phyloP scores from a whole-genome alignment of 2,329 filamentous ascomycete genomes.

The Aspergillus ochraceoroseus region DNA sequence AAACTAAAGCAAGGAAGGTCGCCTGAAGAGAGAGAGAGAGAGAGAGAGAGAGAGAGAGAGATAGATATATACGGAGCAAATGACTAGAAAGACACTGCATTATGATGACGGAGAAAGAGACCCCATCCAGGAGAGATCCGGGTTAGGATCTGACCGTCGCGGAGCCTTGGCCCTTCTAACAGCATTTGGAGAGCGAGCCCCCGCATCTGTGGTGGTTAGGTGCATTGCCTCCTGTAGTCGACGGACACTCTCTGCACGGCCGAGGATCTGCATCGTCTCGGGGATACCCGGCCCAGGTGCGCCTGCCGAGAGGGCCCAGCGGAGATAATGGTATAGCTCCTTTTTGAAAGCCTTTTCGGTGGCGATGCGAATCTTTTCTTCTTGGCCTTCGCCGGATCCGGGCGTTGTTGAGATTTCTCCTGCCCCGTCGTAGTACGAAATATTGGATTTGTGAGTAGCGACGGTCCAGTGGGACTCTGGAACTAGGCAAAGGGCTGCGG shows the following conservation, averaged over 20 bases:
- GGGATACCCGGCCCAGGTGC: constrained; percentile 51
- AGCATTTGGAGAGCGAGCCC: constrained; percentile 14
- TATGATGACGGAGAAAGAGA: too few species aligned
- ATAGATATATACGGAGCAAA: too few species aligned
- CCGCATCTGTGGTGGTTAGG: constrained; percentile 26
- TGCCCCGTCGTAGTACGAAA: constrained; percentile 34
- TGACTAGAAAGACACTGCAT: too few species aligned
- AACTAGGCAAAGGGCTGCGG: constrained; percentile 42
- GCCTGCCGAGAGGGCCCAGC: constrained; percentile 53
- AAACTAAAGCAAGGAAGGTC: too few species aligned
- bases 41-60: too few species aligned
- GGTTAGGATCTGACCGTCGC: too few species aligned
- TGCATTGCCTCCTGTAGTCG: constrained; percentile 43
- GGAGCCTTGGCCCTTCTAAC: constrained; percentile 13
- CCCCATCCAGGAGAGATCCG: too few species aligned
- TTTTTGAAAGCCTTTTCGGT: constrained; percentile 40
- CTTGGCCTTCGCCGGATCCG: constrained; percentile 28
- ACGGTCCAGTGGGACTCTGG: constrained; percentile 40
- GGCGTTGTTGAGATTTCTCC: constrained; percentile 12
- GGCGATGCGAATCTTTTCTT: constrained; percentile 15
- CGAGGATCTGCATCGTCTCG: constrained; percentile 53
- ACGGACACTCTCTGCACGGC: constrained; percentile 48
- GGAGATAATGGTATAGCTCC: constrained; percentile 52
- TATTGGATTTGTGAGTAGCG: constrained; percentile 39
- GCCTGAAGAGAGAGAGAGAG: too few species aligned